Evolutionary conservation across 805 yeast genomes (phyloP), one percentile per base, ranked within the genome.

Genomic region (Metschnikowia borealis): DNA sequence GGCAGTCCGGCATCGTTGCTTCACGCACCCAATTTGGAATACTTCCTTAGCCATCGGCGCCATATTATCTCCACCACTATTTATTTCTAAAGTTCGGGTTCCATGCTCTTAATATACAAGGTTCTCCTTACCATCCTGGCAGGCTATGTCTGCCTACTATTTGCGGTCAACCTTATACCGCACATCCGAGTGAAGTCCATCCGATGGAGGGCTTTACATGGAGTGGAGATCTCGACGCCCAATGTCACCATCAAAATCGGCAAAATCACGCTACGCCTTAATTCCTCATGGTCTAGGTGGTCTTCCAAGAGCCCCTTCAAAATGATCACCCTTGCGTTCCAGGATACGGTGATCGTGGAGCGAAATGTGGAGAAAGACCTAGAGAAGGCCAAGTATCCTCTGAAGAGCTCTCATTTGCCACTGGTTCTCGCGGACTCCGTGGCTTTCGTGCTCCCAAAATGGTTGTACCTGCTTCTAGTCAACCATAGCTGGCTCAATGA

Each of bases 151-250:
- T 40, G 26, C 8, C 23, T 40, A 14, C 54, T 56, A n/a, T 32
- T 56, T 14, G 15, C 43, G 10, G 23, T 56, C 11, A 58, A 58
- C 17, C 34, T 32, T 34, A 38, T 58, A 3, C 61, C 61, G 8
- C 53, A 36, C 15, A 33, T 58, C 21, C 43, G 49, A 15, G 58
- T 58, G 15, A 51, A 43, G 39, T 44, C 53, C 31, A 37, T 58
- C 13, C 52, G 61, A n/a, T 58, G 61, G 61, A n/a, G 53, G 37
- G 42, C 57, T 11, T 32, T 58, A 14, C 35, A 51, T 21, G 54
- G 56, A 8, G 51, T 58, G 32, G 37, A 46, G 10, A 18, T 58
- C 39, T 41, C 46, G 14, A 40, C 48, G 7, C 50, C 50, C 6
- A 52, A 44, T 7, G 46, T 39, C 40, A 45, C 48, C 13, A 42